Base-by-base conservation (phyloP, 176 grass and related monocot genomes). In the Saccharum spontaneum region DNA sequence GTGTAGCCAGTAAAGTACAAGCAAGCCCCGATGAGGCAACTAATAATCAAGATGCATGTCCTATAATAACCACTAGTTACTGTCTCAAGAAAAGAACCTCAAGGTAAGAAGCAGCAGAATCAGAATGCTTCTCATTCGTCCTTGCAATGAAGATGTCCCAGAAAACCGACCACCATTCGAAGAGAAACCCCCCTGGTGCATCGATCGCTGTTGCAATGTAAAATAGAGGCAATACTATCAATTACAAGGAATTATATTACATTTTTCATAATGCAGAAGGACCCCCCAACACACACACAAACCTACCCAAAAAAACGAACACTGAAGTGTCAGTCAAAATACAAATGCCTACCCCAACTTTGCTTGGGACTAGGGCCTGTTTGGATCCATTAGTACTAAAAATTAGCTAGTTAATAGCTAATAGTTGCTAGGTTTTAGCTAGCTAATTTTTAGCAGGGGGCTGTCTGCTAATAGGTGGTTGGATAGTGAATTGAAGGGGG, bases 61-160 rank as follows among this genome's bases (percentile, higher is more conserved):
- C 40, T 68, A 81, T 28, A 64, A 75, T 57, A 87, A 84, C 82
- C 82, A 91, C 78, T 28, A 91, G 81, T 67, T 82, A 87, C 5
- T 79, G 15, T 48, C 28, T 50, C 43, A 50, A 54, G 31, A 54
- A 69, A 81, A 50, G 22, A 79, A 87, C 92, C 89, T 91, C 87
- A n/a, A 94, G 78, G 71, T 91, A 94, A 10, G 92, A 87, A 46
- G 84, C 75, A 20, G 89, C 90, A 80, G 85, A 87, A 85, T 92
- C 87, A 38, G 92, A 94, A 82, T 94, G 89, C 69, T 94, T 94
- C 38, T 92, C 92, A 4, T 88, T 94, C 1, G 89, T 94, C 72
- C 92, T 89, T 85, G 92, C 87, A 72, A 94, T 94, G 72, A 94
- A 94, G 34, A 94, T 92, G 83, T 92, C 92, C 92, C 92, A 94